Evolutionary conservation across 495 filamentous ascomycete genomes (phyloP).

Genomic region (Hypoxylon lenormandii): DNA sequence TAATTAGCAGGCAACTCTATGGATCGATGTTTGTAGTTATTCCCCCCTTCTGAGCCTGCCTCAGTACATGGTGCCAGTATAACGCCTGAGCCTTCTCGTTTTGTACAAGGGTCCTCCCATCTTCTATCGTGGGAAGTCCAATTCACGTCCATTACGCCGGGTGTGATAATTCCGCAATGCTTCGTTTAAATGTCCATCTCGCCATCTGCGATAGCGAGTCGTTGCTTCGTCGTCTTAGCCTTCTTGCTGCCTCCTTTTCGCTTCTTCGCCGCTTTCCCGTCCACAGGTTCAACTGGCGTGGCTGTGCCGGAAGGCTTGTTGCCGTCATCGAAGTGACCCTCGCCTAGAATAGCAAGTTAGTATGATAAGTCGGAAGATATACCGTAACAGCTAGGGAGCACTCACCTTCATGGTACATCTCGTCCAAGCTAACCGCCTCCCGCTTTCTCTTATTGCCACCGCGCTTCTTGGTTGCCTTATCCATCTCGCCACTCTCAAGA

Average conservation of each 20-base stretch:
- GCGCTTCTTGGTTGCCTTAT: conserved; percentile 77
- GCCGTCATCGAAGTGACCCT: conserved; percentile 90
- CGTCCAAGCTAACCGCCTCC: conserved; percentile 79
- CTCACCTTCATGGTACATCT: conserved; percentile 98
- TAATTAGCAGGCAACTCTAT: conserved; percentile 42
- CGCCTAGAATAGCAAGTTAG: conserved; percentile 68
- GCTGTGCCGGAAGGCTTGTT: conserved; percentile 84
- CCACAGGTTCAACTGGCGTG: conserved; percentile 74
- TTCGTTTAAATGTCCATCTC: conserved; percentile 59
- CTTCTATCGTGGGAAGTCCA: conserved; percentile 10
- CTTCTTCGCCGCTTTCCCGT: conserved; percentile 62
- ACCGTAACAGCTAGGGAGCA: conserved; percentile 13
- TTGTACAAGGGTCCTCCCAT: conserved; percentile 36
- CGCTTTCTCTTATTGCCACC: conserved; percentile 61
- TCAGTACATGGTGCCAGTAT: conserved; percentile 23
- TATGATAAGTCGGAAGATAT: conserved; percentile 7
- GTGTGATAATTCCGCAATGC: not conserved
- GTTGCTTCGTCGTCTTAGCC: conserved; percentile 90
- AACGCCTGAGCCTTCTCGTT: conserved; percentile 38
- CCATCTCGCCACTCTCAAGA: conserved; percentile 68
- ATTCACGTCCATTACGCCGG: conserved; percentile 1
- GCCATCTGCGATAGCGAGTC: conserved; percentile 87
- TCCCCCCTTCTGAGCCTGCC: conserved; percentile 19
- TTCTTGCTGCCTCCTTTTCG: conserved; percentile 77
- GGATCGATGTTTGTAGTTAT: conserved; percentile 17